Base-by-base conservation (phyloP, 139 green algal species). In the Ettlia oleoabundans region DNA sequence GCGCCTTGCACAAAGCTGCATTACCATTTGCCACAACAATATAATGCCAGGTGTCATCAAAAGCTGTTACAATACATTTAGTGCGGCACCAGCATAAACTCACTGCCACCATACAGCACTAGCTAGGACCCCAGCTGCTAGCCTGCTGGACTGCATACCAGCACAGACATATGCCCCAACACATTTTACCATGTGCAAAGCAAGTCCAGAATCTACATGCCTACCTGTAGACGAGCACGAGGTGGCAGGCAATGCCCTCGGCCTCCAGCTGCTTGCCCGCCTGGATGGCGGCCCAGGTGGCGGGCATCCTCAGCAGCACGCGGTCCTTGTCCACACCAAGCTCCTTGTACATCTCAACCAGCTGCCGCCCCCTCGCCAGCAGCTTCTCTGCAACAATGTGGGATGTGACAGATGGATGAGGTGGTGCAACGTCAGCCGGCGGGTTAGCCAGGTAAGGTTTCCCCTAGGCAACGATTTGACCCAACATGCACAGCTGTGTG, bases 221-320 rank as follows among this genome's bases (percentile, higher is more conserved):
- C 6, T 41, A 92, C 89, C 89, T 94, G 83, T 92, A 92, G n/a
- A 95, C 89, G 19, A 91, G 81, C 67, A 91, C 88, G 53, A 94
- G 80, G 67, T 94, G 88, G 28, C 88, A 92, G 15, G 84, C 85
- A 21, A 93, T 89, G 72, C 92, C 93, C 79, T 93, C 80, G 10
- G 72, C 52, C 83, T 97, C 94, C 52, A 97, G 87, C 61, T 72
- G 40, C 55, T 90, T 86, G 28, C 81, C 90, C 21, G 94, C 94
- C 81, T 93, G 86, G 35, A 95, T 94, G 40, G 86, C 93, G 7
- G 84, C 86, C 92, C 92, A 97, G 18, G 94, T 97, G 55, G 88
- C 94, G 30, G 94, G 94, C 37, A 97, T 88, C n/a, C 89, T 84
- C 55, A 97, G 86, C 42, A 97, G 83, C 21, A 95, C 82, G 1